Evolutionary conservation across 2,329 filamentous ascomycete genomes (phyloP), one percentile per base, ranked within the genome.

Genomic region (Colletotrichum incanum): DNA sequence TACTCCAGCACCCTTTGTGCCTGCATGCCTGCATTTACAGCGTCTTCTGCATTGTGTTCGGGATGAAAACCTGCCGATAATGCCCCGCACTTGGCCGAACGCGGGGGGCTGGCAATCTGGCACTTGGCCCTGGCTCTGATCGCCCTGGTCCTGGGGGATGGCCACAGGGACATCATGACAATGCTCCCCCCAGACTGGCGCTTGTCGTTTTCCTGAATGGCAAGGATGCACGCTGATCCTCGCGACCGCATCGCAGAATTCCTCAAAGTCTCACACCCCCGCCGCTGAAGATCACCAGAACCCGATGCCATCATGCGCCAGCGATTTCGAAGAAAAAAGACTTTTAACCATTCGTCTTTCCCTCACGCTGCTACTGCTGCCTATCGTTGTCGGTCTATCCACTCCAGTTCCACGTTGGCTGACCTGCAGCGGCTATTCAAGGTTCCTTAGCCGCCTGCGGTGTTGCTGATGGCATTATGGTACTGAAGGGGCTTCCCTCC

Each of bases 221-320:
- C 65, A 69, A 54, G 65, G 65, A 58, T 64, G 39, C 23, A 54
- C 45, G 52, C 65, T 54, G 69, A 69, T 72, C 69, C 67, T 55
- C 45, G 47, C 58, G 47, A 16, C 39, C 63, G 47, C 54, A 67
- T 67, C 67, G 47, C 67, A 68, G 58, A 63, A 68, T 59, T 45
- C 54, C 43, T 59, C 61, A 54, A 20, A 49, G 45, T 64, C 16
- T 43, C 47, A 62, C 54, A 54, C 31, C 55, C 50, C 60, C 41
- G 39, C 55, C 43, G 65, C 69, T 60, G 54, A 72, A 72, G 43
- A 68, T 72, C 59, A 59, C 58, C 65, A 26, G 37, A 37, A 59
- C 65, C 28, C 26, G 45, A 54, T 43, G 49, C 23, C 68, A 62
- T 63, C 52, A 52, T 50, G 31, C n/a, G 37, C 63, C 34, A 39